Evolutionary conservation across 1,284 basidiomycete species (phyloP), one percentile per base, ranked within the genome.

Genomic region (Phylloboletellus chloephorus): DNA sequence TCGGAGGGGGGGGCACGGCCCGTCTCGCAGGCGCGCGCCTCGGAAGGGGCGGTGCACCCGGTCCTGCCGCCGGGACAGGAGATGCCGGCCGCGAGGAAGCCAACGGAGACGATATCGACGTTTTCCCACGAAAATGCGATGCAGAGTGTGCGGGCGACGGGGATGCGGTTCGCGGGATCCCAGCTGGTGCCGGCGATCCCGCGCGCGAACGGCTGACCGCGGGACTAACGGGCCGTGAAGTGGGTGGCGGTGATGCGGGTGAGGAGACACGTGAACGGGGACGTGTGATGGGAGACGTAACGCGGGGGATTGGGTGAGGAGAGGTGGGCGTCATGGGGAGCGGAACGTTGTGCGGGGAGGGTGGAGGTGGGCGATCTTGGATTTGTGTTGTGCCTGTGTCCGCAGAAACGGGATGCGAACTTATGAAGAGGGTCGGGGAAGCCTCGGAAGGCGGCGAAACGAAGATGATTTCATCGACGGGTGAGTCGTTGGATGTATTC

Each of bases 21-120:
- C 61, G 52, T 34, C 60, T 50, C 2, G 61, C 59, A 29, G 61
- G 36, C 2, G 61, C 60, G 7, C 61, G 47, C 25, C 50, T 51
- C 13, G 58, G 61, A 16, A 60, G 36, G 2, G 60, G 58, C 4
- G 58, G 58, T 7, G 45, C 58, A 1, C 42, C 48, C 0, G 38
- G 36, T n/a, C 43, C 47, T 4, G 25, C 44, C 3, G 16, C 28
- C 3, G 22, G 40, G 11, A 30, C 39, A 36, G 60, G 60, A 1
- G 61, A 61, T 7, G 42, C 45, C 0, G 56, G 24, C 21, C 59
- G 39, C 16, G 58, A 49, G 15, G 47, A 26, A 3, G 32, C 43
- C 36, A 63, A 43, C 2, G 46, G 58, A 12, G 57, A 53, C n/a
- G 48, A 40, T 12, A 39, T 28, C 2, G 52, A 31, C 13, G 20